Base-by-base conservation (phyloP, 2,329 filamentous ascomycete genomes). In the Nakataea oryzae region DNA sequence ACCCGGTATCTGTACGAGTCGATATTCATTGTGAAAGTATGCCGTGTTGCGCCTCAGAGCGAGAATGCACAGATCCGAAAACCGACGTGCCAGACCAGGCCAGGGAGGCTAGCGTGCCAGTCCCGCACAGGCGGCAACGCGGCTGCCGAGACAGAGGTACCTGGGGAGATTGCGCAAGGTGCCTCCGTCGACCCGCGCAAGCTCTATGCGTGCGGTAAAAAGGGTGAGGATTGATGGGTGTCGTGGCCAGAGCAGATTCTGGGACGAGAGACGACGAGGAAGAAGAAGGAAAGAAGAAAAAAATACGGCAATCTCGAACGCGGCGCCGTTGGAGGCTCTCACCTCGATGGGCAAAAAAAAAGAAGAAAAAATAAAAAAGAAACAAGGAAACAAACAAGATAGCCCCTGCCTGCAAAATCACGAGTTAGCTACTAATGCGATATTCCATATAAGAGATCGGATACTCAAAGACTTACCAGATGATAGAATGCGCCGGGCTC, bases 1-100 rank as follows among this genome's bases (percentile, higher is more conserved):
- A 81, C 77, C 68, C 79, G 78, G 65, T 79, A 80, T 64, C 76
- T 75, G 73, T 84, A 85, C 54, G 77, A 71, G 68, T 81, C 73
- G 68, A 75, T 74, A 66, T 80, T 71, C 73, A 76, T 75, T 17
- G 41, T 24, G 41, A 13, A n/a, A 8, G 24, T 50, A 50, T 24
- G 63, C 59, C 69, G 66, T 29, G 28, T 34, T 5, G 21, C 7
- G 41, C 41, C 21, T n/a, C 41, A n/a, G 21, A 9, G 8, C 3
- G 21, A 50, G 7, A n/a, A 3, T 50, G 11, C 21, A 50, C 6
- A 11, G 41, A 24, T n/a, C n/a, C n/a, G 41, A 24, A 50, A 47
- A 47, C 41, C 21, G n/a, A 50, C 6, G 21, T 11, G 17, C 41
- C 41, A n/a, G 9, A n/a, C 41, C 17, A 50, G 21, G 41, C 21